Percentiles rank a stretch among this genome's conserved stretches.
Conservation (phyloP, 2,329 filamentous ascomycete species). For the Paraconiothyrium brasiliense region DNA sequence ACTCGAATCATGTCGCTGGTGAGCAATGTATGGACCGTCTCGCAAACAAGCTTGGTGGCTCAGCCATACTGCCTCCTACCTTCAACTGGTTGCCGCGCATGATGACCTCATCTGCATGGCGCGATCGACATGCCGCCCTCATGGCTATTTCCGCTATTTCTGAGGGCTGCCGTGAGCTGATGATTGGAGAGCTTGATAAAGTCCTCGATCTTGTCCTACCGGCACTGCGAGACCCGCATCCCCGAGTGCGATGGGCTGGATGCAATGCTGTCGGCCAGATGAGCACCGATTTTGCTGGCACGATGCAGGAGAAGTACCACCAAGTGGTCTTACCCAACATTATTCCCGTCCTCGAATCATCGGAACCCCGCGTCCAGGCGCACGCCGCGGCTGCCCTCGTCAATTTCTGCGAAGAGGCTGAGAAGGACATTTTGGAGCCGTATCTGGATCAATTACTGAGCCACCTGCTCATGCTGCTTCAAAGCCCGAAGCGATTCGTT, state of each 20-base stretch:
- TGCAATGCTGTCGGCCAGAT: conserved; percentile 99
- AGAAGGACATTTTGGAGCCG: conserved; percentile 89
- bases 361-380: conserved; percentile 93
- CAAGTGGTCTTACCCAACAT: conserved; percentile 87
- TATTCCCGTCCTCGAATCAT: conserved; percentile 87
- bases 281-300: conserved; percentile 98
- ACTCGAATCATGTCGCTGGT: conserved; percentile 95
- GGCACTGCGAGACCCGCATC: conserved; percentile 86
- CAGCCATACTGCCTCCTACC: conserved; percentile 88
- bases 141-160: conserved; percentile 99
- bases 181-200: conserved; percentile 93
- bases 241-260: conserved; percentile 94
- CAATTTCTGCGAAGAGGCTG: conserved; percentile 98
- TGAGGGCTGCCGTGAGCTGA: conserved; percentile 93
- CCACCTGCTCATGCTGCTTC: conserved; percentile 85
- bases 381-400: conserved; percentile 97
- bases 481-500: conserved; percentile 93
- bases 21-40: conserved; percentile 98
- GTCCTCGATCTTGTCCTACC: conserved; percentile 95
- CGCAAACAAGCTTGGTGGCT: conserved; percentile 96
- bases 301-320: conserved; percentile 97
- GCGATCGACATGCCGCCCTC: conserved; percentile 92
- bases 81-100: conserved; percentile 98
- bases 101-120: conserved; percentile 95
- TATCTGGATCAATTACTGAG: conserved; percentile 89